phyloP scores from a whole-genome alignment of 176 grass and related monocot species.

The Carex myosuroides region DNA sequence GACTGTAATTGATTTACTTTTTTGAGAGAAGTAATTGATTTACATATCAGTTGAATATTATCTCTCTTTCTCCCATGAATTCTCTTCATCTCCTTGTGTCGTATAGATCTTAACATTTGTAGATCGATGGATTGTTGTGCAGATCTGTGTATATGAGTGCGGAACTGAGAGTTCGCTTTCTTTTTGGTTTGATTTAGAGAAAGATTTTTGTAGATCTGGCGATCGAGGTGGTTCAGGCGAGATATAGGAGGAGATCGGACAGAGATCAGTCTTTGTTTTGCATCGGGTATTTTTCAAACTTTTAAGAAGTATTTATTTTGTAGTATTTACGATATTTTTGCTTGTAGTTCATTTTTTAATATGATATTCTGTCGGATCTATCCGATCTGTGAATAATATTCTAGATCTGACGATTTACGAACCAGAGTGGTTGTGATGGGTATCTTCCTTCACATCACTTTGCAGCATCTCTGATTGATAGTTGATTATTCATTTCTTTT shows the following conservation, averaged over 20 bases:
- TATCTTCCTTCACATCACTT: not conserved
- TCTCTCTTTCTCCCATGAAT: not conserved
- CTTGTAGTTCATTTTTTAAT: not conserved
- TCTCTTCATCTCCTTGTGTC: not conserved
- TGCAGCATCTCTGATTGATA: not conserved
- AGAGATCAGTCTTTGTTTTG: not conserved
- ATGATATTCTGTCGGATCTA: not conserved
- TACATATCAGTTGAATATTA: not conserved
- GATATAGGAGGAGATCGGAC: slow-evolving; percentile 20
- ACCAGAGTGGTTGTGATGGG: not conserved
- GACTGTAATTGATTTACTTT: not conserved
- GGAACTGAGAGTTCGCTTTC: not conserved
- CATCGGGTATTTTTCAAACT: not conserved
- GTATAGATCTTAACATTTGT: not conserved
- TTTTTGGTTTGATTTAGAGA: not conserved
- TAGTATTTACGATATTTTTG: not conserved
- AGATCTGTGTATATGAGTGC: slow-evolving; percentile 12
- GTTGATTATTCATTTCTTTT: not conserved
- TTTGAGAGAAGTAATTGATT: not conserved
- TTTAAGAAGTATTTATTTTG: not conserved
- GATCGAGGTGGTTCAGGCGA: slow-evolving; percentile 3
- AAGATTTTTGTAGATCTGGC: not conserved
- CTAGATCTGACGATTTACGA: slow-evolving; percentile 2
- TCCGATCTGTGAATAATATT: not conserved
- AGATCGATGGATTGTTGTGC: not conserved